These are phyloP conservation scores for Hyaloscypha bicolor DNA, from an alignment of 495 filamentous ascomycete species.

Conservation along the genomic window DNA sequence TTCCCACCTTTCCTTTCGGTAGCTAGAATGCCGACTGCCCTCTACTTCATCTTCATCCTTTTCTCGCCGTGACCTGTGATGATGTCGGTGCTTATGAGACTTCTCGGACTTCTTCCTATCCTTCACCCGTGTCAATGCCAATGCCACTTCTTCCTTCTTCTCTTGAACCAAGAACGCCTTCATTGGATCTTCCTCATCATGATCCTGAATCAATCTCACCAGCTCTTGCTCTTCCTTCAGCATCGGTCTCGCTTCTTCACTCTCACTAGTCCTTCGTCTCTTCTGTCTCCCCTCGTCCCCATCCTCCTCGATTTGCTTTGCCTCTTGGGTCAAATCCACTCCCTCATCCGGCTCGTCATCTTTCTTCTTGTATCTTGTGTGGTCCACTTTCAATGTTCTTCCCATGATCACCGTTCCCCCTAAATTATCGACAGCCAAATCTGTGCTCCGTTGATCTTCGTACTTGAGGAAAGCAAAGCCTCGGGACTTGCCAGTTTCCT, in stretches of 20 bases:
- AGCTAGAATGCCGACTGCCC: conserved; percentile 25
- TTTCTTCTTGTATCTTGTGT: conserved; percentile 84
- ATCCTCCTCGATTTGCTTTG: conserved; percentile 38
- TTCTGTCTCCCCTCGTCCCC: conserved; percentile 40
- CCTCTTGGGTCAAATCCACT: conserved; percentile 36
- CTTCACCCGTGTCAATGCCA: conserved; percentile 58
- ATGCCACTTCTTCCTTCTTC: conserved; percentile 84
- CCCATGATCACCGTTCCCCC: conserved; percentile 84
- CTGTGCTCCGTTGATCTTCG: conserved; percentile 95
- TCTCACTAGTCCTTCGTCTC: conserved; percentile 34
- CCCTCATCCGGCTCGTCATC: conserved; percentile 82
- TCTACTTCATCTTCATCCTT: conserved; percentile 26
- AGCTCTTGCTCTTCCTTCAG: conserved; percentile 74
- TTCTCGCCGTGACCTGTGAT: conserved; percentile 36
- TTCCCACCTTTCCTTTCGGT: conserved; percentile 32
- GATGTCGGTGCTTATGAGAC: conserved; percentile 55
- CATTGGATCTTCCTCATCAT: conserved; percentile 98
- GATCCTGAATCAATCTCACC: conserved; percentile 69
- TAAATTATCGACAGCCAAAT: conserved; percentile 94
- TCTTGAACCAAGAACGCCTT: conserved; percentile 84
- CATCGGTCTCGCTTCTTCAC: conserved; percentile 44
- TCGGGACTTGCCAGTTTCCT: conserved; percentile 90
- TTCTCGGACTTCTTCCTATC: conserved; percentile 39
- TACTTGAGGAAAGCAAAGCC: conserved; percentile 97
- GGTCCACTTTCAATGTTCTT: conserved; percentile 83